Evolutionary conservation across 257 asterid species (phyloP).

Genomic region (Eustoma russellianum): DNA sequence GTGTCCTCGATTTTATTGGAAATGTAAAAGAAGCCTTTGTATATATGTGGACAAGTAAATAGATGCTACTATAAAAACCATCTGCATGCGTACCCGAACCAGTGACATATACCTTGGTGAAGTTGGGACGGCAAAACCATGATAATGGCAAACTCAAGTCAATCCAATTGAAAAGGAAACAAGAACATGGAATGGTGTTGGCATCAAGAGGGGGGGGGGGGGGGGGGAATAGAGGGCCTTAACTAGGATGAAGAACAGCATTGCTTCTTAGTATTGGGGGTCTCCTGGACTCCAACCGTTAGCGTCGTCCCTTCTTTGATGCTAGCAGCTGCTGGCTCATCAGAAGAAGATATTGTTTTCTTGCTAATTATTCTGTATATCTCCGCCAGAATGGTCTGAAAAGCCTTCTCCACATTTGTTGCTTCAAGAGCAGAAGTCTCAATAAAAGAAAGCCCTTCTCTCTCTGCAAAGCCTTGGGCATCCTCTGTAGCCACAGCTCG

Average conservation of each 20-base stretch:
- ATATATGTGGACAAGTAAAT: too few species aligned
- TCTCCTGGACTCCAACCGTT: conserved; percentile 64
- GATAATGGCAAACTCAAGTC: too few species aligned
- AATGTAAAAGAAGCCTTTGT: too few species aligned
- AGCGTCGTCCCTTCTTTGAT: conserved; percentile 80
- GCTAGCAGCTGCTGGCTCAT: conserved; percentile 43
- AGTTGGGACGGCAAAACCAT: too few species aligned
- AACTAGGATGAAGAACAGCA: conserved; percentile 80
- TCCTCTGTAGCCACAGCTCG: conserved; percentile 89
- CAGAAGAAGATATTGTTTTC: conserved; percentile 69
- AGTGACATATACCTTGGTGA: too few species aligned
- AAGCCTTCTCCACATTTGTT: conserved; percentile 75
- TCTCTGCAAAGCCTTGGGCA: conserved; percentile 80
- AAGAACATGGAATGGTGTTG: too few species aligned
- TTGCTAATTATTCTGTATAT: conserved; percentile 76
- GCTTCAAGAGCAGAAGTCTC: conserved; percentile 94
- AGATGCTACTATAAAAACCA: too few species aligned
- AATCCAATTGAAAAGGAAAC: too few species aligned
- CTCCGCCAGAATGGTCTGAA: conserved; percentile 77
- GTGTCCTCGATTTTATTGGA: too few species aligned
- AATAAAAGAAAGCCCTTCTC: conserved; percentile 75
- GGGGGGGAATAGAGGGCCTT: too few species aligned
- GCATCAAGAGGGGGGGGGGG: too few species aligned
- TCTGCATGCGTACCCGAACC: too few species aligned
- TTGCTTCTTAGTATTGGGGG: conserved; percentile 45